These are phyloP conservation scores for Trifolium fragiferum DNA, from an alignment of 306 rosid species.

Conservation along the genomic window DNA sequence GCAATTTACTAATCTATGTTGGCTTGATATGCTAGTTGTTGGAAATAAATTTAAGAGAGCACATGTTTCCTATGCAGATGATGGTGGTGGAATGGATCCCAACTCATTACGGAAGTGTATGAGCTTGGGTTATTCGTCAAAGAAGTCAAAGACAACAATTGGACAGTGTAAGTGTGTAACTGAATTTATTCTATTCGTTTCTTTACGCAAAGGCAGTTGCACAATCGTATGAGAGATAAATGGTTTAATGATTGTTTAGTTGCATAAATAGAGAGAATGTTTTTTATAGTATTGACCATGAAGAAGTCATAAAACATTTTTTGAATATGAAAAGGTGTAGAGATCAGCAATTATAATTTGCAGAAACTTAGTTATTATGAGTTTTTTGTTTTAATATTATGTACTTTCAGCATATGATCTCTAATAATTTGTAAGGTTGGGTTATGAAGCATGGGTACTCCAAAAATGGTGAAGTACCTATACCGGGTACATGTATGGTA, in stretches of 20 bases:
- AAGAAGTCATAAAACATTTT: neutral
- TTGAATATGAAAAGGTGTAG: neutral
- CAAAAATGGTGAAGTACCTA: too few species aligned
- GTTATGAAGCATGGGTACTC: too few species aligned
- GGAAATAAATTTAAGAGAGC: constrained; percentile 17
- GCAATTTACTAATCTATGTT: constrained; percentile 14
- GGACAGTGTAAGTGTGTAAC: constrained; percentile 91
- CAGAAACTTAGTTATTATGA: neutral
- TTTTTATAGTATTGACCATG: neutral
- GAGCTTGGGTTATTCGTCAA: constrained; percentile 97
- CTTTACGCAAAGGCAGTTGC: neutral
- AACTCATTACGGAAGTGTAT: constrained; percentile 79
- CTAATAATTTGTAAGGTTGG: too few species aligned
- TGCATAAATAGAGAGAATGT: neutral
- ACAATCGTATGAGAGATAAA: neutral
- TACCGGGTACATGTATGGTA: too few species aligned
- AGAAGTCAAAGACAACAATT: constrained; percentile 87
- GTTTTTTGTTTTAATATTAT: neutral
- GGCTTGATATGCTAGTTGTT: constrained; percentile 29
- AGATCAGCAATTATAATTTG: neutral
- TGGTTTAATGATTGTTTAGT: neutral
- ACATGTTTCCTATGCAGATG: constrained; percentile 63
- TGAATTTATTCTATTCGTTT: constrained; percentile 30
- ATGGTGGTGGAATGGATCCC: constrained; percentile 97
- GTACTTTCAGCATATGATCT: constrained; percentile 22